Conservation (phyloP, 2,329 filamentous ascomycete species). For the Plectosphaerella plurivora region DNA sequence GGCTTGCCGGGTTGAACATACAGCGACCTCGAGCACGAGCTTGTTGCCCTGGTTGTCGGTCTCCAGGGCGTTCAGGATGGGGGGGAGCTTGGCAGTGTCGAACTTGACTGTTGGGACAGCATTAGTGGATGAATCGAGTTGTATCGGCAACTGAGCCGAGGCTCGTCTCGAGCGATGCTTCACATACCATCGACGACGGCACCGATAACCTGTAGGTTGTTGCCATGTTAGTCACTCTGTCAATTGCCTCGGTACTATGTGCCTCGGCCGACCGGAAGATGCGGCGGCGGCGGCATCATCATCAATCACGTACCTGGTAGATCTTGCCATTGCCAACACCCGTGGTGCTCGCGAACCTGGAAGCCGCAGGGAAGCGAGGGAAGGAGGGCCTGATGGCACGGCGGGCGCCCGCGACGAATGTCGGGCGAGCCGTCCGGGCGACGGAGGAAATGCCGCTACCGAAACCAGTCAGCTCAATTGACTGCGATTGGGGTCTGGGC, state of each 20-base stretch:
- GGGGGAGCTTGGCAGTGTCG: conserved; percentile 84
- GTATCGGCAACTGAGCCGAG: not conserved
- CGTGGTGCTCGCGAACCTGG: conserved; percentile 55
- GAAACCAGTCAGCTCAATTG: conserved; percentile 44
- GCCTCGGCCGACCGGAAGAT: not conserved
- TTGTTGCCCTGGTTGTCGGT: conserved; percentile 90
- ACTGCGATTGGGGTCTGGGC: conserved; percentile 38
- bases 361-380: conserved; percentile 51
- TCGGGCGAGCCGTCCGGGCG: conserved; percentile 58
- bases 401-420: conserved; percentile 53
- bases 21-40: conserved; percentile 92
- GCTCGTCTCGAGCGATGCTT: conserved; percentile 5
- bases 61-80: conserved; percentile 95
- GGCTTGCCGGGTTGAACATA: conserved; percentile 43
- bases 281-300: conserved; percentile 2
- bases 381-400: conserved; percentile 53
- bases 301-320: conserved; percentile 52
- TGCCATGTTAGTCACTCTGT: conserved; percentile 29
- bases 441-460: conserved; percentile 63
- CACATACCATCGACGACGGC: conserved; percentile 95
- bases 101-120: conserved; percentile 74
- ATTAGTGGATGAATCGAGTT: not conserved
- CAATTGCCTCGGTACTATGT: not conserved
- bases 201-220: conserved; percentile 85
- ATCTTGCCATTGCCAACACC: conserved; percentile 62